These are phyloP conservation scores for Echium plantagineum DNA, from an alignment of 257 asterid genomes.

Conservation along the genomic window DNA sequence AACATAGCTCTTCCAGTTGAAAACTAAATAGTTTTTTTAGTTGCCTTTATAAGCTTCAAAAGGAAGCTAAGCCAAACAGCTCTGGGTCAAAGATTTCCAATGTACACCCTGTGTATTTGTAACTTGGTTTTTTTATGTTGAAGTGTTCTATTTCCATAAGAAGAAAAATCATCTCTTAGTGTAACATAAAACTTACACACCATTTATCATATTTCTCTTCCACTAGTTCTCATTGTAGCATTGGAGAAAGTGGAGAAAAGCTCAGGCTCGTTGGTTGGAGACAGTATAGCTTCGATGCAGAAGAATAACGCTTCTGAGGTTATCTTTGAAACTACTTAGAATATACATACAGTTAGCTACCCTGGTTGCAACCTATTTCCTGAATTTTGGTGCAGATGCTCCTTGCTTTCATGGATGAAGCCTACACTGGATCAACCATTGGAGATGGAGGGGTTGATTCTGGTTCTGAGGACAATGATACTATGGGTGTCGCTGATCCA, in stretches of 20 bases:
- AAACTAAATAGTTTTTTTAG: neutral
- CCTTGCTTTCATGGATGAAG: conserved; percentile 97
- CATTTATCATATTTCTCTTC: conserved; percentile 11
- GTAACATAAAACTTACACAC: conserved; percentile 2
- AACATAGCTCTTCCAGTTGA: neutral
- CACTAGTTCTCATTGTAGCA: conserved; percentile 78
- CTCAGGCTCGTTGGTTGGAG: conserved; percentile 86
- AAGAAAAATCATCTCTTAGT: conserved; percentile 4
- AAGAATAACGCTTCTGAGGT: conserved; percentile 95
- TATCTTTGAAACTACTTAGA: conserved; percentile 17
- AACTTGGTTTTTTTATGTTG: neutral
- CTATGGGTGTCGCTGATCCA: conserved; percentile 67
- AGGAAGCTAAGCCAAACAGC: neutral
- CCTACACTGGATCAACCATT: conserved; percentile 87
- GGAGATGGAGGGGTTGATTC: conserved; percentile 94
- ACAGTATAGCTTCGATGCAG: conserved; percentile 89
- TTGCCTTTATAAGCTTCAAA: neutral
- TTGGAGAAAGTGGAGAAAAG: conserved; percentile 78
- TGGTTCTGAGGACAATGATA: conserved; percentile 78
- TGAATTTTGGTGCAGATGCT: conserved; percentile 51
- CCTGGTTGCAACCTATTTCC: conserved; percentile 11
- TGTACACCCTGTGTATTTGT: neutral
- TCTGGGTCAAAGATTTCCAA: neutral
- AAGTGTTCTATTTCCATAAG: neutral
- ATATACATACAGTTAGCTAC: conserved; percentile 5